Conservation (phyloP, 495 filamentous ascomycete genomes). For the Annulohypoxylon stygium region DNA sequence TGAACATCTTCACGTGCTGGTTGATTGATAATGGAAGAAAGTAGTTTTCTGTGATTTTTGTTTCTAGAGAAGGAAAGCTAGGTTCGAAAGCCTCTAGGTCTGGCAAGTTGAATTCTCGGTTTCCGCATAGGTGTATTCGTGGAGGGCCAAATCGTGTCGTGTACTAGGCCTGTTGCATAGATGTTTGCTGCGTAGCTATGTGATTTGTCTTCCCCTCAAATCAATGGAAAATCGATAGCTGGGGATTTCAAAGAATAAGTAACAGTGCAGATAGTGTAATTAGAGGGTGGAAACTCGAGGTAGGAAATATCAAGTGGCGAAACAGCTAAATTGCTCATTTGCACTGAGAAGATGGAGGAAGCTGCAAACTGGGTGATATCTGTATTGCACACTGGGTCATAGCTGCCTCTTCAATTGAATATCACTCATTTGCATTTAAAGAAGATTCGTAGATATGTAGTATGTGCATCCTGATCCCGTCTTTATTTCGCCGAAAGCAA, state of each 20-base stretch:
- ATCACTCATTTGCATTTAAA: not conserved
- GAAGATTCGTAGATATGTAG: too few species aligned
- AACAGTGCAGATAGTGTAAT: too few species aligned
- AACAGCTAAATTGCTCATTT: constrained; percentile 7
- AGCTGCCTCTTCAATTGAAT: not conserved
- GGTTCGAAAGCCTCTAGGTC: not conserved
- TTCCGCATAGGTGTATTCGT: not conserved
- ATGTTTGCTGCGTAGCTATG: too few species aligned
- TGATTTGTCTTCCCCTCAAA: too few species aligned
- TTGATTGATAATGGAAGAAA: not conserved
- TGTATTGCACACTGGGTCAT: not conserved
- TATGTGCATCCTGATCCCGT: not conserved
- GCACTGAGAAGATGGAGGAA: constrained; percentile 13
- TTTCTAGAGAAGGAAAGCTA: not conserved
- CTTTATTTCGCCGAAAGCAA: not conserved
- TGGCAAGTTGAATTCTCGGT: not conserved
- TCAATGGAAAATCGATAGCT: too few species aligned
- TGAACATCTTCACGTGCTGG: constrained; percentile 69
- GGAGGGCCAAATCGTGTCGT: too few species aligned
- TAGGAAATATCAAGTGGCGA: not conserved
- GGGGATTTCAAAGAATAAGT: too few species aligned
- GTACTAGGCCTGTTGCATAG: too few species aligned
- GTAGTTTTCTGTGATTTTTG: not conserved
- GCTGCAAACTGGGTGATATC: constrained; percentile 9
- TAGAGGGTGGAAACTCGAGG: too few species aligned